Base-by-base conservation (phyloP, 2,329 filamentous ascomycete species). In the Cryphonectria radicalis region DNA sequence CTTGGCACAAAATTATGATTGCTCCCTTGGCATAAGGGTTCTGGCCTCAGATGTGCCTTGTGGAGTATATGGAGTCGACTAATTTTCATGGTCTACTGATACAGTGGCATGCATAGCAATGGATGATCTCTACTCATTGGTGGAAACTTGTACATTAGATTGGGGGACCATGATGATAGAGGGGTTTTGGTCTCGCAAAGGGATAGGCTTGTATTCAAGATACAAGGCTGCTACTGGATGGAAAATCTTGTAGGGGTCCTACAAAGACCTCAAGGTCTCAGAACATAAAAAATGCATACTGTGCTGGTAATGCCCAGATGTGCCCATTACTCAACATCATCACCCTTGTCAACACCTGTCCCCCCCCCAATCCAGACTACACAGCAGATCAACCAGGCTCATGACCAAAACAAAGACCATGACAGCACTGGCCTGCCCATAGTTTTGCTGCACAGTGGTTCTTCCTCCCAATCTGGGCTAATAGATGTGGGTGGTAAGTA, bases 61-160 rank as follows among this genome's bases (percentile, higher is more conserved):
- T 73, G 69, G 69, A 74, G 72, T 76, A 77, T 35, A 4, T 13
- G 28, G 75, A 43, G 76, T 76, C 71, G 53, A 53, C 50, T 72
- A 68, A 70, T 70, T 53, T 53, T 68, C 50, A 67, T 68, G 53
- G 62, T 43, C 68, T 65, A 70, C 67, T 68, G 67, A 64, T 59
- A 64, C 60, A 74, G 64, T 72, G 74, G 74, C 73, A 74, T 74
- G 80, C 78, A 80, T 84, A 81, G 80, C 80, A 81, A 83, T 81
- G 81, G 82, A 84, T 81, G 81, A 85, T 87, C 84, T 85, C 85
- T 86, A 83, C 84, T 85, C 85, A 80, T 79, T 77, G 70, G 81
- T 82, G 80, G 82, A 79, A 78, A 80, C 81, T 77, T 87, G 84
- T 86, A 87, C 81, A 85, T 81, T 86, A 86, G 79, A 81, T 65